These are phyloP conservation scores for Neurospora sp. DNA, from an alignment of 495 filamentous ascomycete species.

Conservation along the genomic window DNA sequence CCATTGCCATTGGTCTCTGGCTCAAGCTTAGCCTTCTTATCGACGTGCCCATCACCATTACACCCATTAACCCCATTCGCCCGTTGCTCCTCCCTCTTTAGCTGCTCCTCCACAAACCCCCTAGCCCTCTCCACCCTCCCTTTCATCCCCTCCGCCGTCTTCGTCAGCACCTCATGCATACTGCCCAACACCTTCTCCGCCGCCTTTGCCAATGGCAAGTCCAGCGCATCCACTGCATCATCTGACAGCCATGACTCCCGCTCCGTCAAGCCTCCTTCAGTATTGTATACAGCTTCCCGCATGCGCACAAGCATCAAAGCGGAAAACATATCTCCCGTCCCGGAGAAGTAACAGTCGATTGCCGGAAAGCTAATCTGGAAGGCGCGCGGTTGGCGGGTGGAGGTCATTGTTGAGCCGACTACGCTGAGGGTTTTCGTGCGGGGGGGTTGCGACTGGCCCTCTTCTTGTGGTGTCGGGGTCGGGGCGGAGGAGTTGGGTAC, in stretches of 20 bases:
- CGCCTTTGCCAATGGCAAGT: conserved; percentile 73
- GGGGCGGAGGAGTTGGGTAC: conserved; percentile 19
- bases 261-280: conserved; percentile 30
- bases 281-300: conserved; percentile 57
- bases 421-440: conserved; percentile 46
- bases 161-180: conserved; percentile 77
- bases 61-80: conserved; percentile 14
- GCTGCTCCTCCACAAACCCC: conserved; percentile 12
- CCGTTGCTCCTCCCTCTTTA: conserved; percentile 8
- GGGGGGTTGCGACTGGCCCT: not conserved
- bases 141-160: conserved; percentile 58
- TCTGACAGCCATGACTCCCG: conserved; percentile 56
- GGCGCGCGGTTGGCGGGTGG: conserved; percentile 53
- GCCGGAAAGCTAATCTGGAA: conserved; percentile 80
- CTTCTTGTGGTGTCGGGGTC: not conserved
- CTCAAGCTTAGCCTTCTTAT: conserved; percentile 28
- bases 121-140: conserved; percentile 22
- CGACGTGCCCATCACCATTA: conserved; percentile 11
- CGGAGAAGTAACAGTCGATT: conserved; percentile 86
- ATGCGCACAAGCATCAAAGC: conserved; percentile 83
- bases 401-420: conserved; percentile 65
- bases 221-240: conserved; percentile 53
- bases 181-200: conserved; percentile 81
- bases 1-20: not conserved
- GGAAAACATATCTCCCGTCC: conserved; percentile 97